Percentiles rank a stretch among this genome's conserved stretches.
phyloP scores from a whole-genome alignment of 2,329 filamentous ascomycete genomes.

The Lizonia empirigonia region DNA sequence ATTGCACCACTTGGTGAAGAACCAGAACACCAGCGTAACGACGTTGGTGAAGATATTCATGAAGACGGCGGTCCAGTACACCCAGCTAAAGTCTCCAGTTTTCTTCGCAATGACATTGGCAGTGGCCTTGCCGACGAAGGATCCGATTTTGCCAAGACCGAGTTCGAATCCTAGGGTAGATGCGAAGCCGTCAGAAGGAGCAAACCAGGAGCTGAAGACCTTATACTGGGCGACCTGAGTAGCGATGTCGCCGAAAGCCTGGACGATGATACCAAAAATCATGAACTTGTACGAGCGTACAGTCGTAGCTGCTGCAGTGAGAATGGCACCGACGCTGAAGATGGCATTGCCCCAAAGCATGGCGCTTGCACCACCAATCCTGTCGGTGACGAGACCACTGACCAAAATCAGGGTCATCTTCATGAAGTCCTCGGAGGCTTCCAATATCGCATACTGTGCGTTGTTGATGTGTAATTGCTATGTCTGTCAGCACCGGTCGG shows the following conservation, averaged over 20 bases:
- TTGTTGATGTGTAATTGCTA: conserved; percentile 63
- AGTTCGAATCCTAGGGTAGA: conserved; percentile 66
- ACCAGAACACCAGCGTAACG: conserved; percentile 60
- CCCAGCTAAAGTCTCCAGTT: conserved; percentile 66
- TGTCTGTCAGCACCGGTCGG: conserved; percentile 1
- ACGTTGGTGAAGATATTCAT: conserved; percentile 69
- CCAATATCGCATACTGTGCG: conserved; percentile 63
- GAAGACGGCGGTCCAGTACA: conserved; percentile 66
- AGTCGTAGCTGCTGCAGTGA: conserved; percentile 63
- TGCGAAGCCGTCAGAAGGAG: conserved; percentile 65
- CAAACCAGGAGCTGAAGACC: conserved; percentile 69
- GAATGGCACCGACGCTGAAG: conserved; percentile 63
- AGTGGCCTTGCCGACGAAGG: conserved; percentile 64
- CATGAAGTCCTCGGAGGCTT: conserved; percentile 68
- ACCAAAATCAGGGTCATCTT: conserved; percentile 61
- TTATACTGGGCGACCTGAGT: conserved; percentile 70
- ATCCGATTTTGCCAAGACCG: conserved; percentile 65
- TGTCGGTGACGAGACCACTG: conserved; percentile 63
- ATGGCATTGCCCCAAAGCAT: conserved; percentile 67
- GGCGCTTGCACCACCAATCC: conserved; percentile 62
- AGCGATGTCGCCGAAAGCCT: conserved; percentile 66
- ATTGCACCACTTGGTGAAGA: conserved; percentile 60
- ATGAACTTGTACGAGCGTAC: conserved; percentile 65
- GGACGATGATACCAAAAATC: conserved; percentile 62
- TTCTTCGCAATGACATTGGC: conserved; percentile 65